Conservation (phyloP, 257 asterid genomes). For the Leptodermis oblonga region DNA sequence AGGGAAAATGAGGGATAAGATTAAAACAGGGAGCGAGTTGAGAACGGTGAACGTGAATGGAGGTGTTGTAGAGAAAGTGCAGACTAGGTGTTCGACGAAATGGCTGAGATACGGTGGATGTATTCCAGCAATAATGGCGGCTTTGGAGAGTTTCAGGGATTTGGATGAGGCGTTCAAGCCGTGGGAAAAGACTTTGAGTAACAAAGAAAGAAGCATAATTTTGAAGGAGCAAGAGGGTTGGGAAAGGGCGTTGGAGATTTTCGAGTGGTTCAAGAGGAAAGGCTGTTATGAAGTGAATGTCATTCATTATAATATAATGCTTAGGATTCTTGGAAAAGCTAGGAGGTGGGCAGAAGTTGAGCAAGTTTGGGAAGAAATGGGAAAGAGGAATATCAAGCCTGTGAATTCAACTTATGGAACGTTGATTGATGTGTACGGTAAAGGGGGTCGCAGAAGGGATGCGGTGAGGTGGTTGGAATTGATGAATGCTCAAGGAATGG, state of each 20-base stretch:
- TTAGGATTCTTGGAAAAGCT: conserved; percentile 68
- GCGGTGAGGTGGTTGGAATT: conserved; percentile 74
- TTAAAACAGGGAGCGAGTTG: conserved; percentile 1
- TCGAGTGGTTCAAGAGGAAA: conserved; percentile 76
- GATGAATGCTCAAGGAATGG: conserved; percentile 59
- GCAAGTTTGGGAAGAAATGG: conserved; percentile 69
- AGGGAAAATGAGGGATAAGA: conserved; percentile 12
- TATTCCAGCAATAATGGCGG: conserved; percentile 73
- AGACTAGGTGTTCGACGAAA: conserved; percentile 73
- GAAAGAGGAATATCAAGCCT: conserved; percentile 40
- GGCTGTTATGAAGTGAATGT: conserved; percentile 79
- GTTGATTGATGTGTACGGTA: conserved; percentile 75
- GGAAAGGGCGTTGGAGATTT: conserved; percentile 83
- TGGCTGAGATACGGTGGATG: conserved; percentile 76
- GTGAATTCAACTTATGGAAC: conserved; percentile 93
- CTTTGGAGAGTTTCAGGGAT: conserved; percentile 45
- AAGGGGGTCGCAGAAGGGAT: conserved; percentile 55
- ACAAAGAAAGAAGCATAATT: conserved; percentile 75
- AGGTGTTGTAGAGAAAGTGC: conserved; percentile 24
- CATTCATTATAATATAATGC: conserved; percentile 83
- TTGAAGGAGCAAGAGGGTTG: conserved; percentile 83
- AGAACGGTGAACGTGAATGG: not conserved
- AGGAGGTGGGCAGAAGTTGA: conserved; percentile 64
- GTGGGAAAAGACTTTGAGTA: conserved; percentile 71
- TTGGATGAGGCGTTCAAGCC: conserved; percentile 77